phyloP scores from a whole-genome alignment of 306 rosid genomes.

The Vachellia collinsii region DNA sequence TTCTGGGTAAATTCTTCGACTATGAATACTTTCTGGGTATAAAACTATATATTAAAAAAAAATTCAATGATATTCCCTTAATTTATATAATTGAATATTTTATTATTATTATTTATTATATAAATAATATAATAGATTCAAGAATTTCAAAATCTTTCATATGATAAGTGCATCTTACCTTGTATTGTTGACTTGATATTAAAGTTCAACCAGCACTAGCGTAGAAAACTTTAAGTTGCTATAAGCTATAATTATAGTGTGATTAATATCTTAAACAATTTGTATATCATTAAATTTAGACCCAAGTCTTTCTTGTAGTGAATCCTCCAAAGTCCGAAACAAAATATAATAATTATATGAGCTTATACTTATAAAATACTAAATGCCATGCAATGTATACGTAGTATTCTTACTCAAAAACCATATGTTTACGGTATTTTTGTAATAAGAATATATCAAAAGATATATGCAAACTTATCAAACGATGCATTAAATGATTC shows the following conservation, averaged over 20 bases:
- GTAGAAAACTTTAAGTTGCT: not conserved
- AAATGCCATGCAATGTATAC: not conserved
- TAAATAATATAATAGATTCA: too few species aligned
- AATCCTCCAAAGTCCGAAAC: not conserved
- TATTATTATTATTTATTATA: too few species aligned
- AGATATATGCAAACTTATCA: too few species aligned
- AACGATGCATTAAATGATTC: not conserved
- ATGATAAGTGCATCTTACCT: too few species aligned
- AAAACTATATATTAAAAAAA: too few species aligned
- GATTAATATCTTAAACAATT: not conserved
- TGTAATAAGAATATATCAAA: not conserved
- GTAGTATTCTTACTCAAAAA: not conserved
- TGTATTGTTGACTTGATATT: too few species aligned
- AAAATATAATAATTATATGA: not conserved
- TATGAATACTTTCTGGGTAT: too few species aligned
- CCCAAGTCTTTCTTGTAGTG: not conserved
- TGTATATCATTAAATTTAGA: not conserved
- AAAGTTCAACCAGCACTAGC: too few species aligned
- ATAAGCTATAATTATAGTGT: not conserved
- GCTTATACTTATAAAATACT: not conserved
- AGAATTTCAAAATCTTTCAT: too few species aligned
- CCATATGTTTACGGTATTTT: not conserved
- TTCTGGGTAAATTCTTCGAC: too few species aligned
- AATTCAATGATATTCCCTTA: too few species aligned
- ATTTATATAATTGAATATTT: not conserved